Conservation (phyloP, 371 early-diverging fungal genomes). For the Apophysomyces trapeziformis region DNA sequence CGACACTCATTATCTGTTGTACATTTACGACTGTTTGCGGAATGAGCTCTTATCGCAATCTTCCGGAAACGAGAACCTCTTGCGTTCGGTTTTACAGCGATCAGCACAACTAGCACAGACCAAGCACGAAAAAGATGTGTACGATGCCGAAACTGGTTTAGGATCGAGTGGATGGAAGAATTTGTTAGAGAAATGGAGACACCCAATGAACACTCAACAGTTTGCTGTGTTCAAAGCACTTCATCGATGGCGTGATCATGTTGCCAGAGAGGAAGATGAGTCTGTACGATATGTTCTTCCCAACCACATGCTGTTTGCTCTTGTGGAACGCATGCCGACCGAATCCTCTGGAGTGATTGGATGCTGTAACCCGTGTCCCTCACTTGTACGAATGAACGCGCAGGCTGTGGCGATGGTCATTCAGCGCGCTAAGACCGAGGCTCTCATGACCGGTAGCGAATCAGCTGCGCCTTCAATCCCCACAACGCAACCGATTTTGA, state of each 20-base stretch:
- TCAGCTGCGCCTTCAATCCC: slow-evolving; percentile 25
- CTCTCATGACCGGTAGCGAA: slow-evolving; percentile 24
- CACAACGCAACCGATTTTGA: slow-evolving; percentile 10
- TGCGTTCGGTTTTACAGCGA: slow-evolving; percentile 69
- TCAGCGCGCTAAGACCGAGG: slow-evolving; percentile 50
- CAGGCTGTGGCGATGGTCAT: slow-evolving; percentile 77
- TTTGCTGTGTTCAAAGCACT: slow-evolving; percentile 84
- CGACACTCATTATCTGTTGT: slow-evolving; percentile 96
- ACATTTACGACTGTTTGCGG: slow-evolving; percentile 91
- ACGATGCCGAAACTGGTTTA: slow-evolving; percentile 76
- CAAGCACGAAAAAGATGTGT: slow-evolving; percentile 77
- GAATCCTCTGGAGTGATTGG: slow-evolving; percentile 73
- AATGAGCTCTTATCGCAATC: slow-evolving; percentile 73
- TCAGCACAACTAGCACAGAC: slow-evolving; percentile 72
- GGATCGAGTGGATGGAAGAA: slow-evolving; percentile 81
- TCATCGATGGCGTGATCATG: slow-evolving; percentile 91
- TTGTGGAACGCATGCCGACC: slow-evolving; percentile 81
- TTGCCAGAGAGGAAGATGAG: slow-evolving; percentile 93
- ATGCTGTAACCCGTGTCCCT: slow-evolving; percentile 85
- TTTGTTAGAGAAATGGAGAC: slow-evolving; percentile 67
- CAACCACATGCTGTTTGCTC: slow-evolving; percentile 81
- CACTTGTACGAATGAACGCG: slow-evolving; percentile 83
- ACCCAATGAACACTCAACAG: slow-evolving; percentile 62
- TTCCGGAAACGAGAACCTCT: slow-evolving; percentile 63
- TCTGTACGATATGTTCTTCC: slow-evolving; percentile 89